phyloP scores from a whole-genome alignment of 176 grass and related monocot genomes.

The Zea luxurians region DNA sequence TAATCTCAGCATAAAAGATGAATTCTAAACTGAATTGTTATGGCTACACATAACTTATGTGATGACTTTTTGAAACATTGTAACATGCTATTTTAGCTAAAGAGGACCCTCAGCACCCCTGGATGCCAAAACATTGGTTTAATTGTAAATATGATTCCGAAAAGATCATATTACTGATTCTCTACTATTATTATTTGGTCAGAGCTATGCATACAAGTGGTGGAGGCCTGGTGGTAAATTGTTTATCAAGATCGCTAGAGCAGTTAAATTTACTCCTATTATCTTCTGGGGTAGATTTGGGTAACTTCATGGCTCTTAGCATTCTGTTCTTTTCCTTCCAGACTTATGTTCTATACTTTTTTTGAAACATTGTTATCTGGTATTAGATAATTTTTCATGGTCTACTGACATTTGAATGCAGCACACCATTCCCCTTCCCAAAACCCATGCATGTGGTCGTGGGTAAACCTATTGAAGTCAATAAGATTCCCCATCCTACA shows the following conservation, averaged over 20 bases:
- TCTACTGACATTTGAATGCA: slow-evolving; percentile 41
- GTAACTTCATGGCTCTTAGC: slow-evolving; percentile 35
- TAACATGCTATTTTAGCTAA: not conserved
- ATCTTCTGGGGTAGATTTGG: slow-evolving; percentile 95
- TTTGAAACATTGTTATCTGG: not conserved
- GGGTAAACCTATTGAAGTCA: slow-evolving; percentile 67
- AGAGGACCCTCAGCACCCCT: not conserved
- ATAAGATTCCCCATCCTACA: slow-evolving; percentile 67
- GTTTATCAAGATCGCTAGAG: slow-evolving; percentile 76
- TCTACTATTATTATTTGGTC: slow-evolving; percentile 1
- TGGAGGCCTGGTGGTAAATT: slow-evolving; percentile 81
- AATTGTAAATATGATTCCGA: not conserved
- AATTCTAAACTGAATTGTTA: not conserved
- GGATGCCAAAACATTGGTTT: not conserved
- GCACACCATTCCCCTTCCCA: slow-evolving; percentile 78
- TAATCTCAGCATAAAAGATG: not conserved
- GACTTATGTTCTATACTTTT: slow-evolving; percentile 2
- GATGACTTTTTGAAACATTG: too few species aligned
- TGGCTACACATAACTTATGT: not conserved
- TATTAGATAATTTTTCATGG: not conserved
- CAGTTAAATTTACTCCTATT: slow-evolving; percentile 86
- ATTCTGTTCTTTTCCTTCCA: slow-evolving; percentile 1
- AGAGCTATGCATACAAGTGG: slow-evolving; percentile 64
- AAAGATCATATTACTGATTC: slow-evolving; percentile 1
- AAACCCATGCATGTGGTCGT: slow-evolving; percentile 84